A percentile compares a stretch with the other conserved stretches of the same genome.
These are phyloP conservation scores for Stellera chamaejasme DNA, from an alignment of 345 rosid species.

Conservation along the genomic window DNA sequence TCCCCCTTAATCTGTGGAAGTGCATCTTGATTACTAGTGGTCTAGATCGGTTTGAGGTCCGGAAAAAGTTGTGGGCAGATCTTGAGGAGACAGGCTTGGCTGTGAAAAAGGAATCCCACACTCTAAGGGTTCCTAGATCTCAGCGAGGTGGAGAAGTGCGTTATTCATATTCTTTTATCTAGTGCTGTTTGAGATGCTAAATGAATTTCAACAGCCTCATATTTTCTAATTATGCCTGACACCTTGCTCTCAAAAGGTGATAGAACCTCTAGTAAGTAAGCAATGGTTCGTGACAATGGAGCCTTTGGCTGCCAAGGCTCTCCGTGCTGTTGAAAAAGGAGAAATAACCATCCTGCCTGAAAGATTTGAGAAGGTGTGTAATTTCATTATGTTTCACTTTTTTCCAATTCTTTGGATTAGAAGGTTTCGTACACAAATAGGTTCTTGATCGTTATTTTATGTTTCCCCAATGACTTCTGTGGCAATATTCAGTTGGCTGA, in stretches of 20 bases:
- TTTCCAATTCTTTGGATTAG: too few species aligned
- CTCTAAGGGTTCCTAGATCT: constrained; percentile 81
- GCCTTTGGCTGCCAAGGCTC: constrained; percentile 92
- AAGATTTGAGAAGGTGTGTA: constrained; percentile 88
- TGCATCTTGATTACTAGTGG: constrained; percentile 45
- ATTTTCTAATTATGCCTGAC: constrained; percentile 6
- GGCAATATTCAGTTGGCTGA: too few species aligned
- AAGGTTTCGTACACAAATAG: neutral
- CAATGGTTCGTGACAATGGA: constrained; percentile 99
- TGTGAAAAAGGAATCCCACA: constrained; percentile 72
- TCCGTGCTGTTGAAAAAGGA: constrained; percentile 74
- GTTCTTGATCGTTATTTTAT: neutral
- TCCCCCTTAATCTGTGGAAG: constrained; percentile 13
- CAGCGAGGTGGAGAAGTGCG: constrained; percentile 98
- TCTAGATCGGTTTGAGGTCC: constrained; percentile 85
- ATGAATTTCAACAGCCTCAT: constrained; percentile 5
- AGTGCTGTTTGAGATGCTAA: constrained; percentile 10
- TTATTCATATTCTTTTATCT: constrained; percentile 10
- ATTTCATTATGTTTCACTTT: neutral
- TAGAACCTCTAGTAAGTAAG: constrained; percentile 92
- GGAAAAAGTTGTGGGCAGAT: constrained; percentile 88
- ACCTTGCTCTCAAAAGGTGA: constrained; percentile 36
- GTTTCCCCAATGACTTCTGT: neutral
- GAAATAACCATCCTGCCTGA: constrained; percentile 77
- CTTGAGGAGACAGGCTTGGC: constrained; percentile 92